phyloP scores from a whole-genome alignment of 805 yeast species.

The Yamadazyma phyllophila region DNA sequence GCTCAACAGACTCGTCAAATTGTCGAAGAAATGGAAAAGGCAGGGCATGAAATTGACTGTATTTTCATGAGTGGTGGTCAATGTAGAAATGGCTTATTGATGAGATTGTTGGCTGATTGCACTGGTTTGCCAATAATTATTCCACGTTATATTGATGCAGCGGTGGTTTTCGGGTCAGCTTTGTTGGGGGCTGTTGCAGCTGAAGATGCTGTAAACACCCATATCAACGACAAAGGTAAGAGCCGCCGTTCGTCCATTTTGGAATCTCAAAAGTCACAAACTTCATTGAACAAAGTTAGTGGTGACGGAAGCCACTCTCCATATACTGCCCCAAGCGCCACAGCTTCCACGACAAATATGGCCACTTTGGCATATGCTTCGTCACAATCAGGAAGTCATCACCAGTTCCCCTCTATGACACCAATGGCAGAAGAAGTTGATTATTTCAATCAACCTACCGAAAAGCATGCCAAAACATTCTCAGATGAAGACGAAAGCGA shows the following conservation, averaged over 20 bases:
- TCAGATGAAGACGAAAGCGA: conserved; percentile 33
- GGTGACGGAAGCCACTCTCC: conserved; percentile 52
- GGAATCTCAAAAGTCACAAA: conserved; percentile 28
- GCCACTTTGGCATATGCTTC: conserved; percentile 46
- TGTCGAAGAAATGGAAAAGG: conserved; percentile 73
- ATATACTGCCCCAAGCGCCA: conserved; percentile 79
- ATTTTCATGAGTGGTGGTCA: conserved; percentile 96
- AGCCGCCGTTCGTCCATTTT: conserved; percentile 35
- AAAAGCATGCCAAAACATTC: conserved; percentile 8
- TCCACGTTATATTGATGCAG: conserved; percentile 94
- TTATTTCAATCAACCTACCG: conserved; percentile 36
- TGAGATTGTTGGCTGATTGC: conserved; percentile 88
- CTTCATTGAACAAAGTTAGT: conserved; percentile 22
- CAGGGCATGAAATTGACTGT: conserved; percentile 75
- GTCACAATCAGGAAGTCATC: conserved; percentile 28
- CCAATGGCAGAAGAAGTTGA: conserved; percentile 39
- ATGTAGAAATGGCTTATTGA: conserved; percentile 85
- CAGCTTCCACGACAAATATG: conserved; percentile 61
- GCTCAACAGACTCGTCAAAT: conserved; percentile 97
- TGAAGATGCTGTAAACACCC: conserved; percentile 50
- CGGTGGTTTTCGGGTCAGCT: conserved; percentile 96
- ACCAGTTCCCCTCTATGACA: conserved; percentile 32
- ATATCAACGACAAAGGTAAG: conserved; percentile 30
- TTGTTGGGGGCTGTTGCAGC: conserved; percentile 94
- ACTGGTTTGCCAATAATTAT: conserved; percentile 89